Conservation (phyloP, 495 filamentous ascomycete species). For the Hapsidospora chrysogenum region DNA sequence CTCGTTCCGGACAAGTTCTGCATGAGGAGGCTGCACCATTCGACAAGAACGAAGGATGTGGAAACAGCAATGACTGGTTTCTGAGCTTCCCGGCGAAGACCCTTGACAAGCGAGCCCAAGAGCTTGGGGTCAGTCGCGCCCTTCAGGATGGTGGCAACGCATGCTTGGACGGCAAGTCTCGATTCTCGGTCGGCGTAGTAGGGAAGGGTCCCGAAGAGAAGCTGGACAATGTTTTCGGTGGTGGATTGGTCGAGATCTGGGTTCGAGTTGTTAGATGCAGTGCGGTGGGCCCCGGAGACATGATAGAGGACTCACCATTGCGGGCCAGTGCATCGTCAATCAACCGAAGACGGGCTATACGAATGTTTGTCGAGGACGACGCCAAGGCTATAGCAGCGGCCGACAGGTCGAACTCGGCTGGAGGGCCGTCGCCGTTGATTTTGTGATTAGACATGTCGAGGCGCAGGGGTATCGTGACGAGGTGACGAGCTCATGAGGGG, state of each 20-base stretch:
- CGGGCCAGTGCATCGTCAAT: conserved; percentile 30
- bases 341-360: conserved; percentile 22
- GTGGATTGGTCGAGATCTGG: conserved; percentile 22
- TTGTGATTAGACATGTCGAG: conserved; percentile 1
- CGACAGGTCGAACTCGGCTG: conserved; percentile 2
- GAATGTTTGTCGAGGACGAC: conserved; percentile 30
- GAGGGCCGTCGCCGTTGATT: conserved; percentile 4
- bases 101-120: conserved; percentile 42
- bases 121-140: conserved; percentile 25
- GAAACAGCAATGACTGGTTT: conserved; percentile 60
- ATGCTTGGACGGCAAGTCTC: conserved; percentile 61
- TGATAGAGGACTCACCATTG: conserved; percentile 28
- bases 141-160: conserved; percentile 46
- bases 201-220: conserved; percentile 72
- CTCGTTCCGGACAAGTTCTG: conserved; percentile 36
- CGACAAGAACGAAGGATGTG: conserved; percentile 75
- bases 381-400: conserved; percentile 15
- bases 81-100: conserved; percentile 43
- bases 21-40: conserved; percentile 71
- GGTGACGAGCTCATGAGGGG: too few species aligned
- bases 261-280: too few species aligned
- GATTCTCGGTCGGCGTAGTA: conserved; percentile 77
- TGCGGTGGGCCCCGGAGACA: too few species aligned
- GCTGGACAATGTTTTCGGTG: conserved; percentile 33
- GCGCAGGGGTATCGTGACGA: too few species aligned